Conservation (phyloP, 768 basidiomycete genomes). For the Leccinum disarticulatum region DNA sequence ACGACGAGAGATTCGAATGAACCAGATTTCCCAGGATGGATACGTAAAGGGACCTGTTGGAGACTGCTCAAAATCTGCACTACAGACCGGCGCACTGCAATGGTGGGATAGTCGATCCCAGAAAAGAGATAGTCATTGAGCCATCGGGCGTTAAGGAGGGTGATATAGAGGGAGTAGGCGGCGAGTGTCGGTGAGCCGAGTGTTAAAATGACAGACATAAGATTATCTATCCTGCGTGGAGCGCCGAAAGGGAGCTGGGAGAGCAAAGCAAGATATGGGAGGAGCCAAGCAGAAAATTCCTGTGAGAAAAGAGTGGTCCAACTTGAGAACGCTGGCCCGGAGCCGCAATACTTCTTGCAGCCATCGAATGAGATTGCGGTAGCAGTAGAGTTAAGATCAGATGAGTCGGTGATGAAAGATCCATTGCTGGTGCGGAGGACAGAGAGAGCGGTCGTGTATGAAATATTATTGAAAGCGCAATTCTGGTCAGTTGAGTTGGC, state of each 20-base stretch:
- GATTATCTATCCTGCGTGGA: slow-evolving; percentile 37
- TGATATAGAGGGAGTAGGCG: slow-evolving; percentile 44
- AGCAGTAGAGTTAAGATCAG: not conserved
- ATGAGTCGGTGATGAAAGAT: not conserved
- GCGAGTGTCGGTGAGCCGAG: slow-evolving; percentile 46
- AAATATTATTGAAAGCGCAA: slow-evolving; percentile 6
- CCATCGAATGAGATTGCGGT: slow-evolving; percentile 10
- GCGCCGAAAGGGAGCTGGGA: slow-evolving; percentile 51
- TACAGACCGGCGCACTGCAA: slow-evolving; percentile 18
- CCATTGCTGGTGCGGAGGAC: slow-evolving; percentile 15
- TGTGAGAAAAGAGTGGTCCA: slow-evolving; percentile 28
- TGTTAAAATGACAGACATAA: slow-evolving; percentile 44
- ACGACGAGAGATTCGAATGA: slow-evolving; percentile 43
- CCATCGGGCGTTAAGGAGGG: slow-evolving; percentile 45
- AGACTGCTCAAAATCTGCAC: slow-evolving; percentile 38
- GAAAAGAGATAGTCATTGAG: slow-evolving; percentile 33
- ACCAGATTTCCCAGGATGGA: slow-evolving; percentile 26
- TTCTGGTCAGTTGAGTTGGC: not conserved
- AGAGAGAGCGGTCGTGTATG: slow-evolving; percentile 13
- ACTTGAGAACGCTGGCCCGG: slow-evolving; percentile 7
- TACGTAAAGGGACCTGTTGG: slow-evolving; percentile 41
- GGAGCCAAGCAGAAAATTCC: slow-evolving; percentile 44
- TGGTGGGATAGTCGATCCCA: slow-evolving; percentile 31
- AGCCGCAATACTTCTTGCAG: slow-evolving; percentile 16
- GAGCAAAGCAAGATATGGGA: slow-evolving; percentile 49